Evolutionary conservation across 1,139 yeast species (phyloP).

Genomic region (Sugiyamaella xylanicola): DNA sequence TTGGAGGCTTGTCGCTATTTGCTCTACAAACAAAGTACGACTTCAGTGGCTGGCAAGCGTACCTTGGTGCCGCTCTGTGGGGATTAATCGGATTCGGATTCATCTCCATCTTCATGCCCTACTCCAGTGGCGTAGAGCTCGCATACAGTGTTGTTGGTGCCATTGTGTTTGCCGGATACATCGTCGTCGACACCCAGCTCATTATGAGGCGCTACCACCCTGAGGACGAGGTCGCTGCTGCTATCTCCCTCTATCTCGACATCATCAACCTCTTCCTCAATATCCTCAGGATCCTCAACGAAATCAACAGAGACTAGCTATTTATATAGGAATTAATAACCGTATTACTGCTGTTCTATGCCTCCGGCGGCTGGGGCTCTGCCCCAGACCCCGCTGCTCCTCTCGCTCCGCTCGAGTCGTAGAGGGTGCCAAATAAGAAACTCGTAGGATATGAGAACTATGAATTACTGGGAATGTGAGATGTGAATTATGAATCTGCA

Average conservation of each 20-base stretch:
- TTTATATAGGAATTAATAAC: neutral
- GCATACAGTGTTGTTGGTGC: conserved; percentile 77
- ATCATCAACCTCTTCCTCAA: conserved; percentile 76
- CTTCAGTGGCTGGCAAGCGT: conserved; percentile 72
- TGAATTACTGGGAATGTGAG: neutral
- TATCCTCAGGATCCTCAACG: conserved; percentile 68
- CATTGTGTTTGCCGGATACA: conserved; percentile 67
- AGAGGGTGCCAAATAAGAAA: too few species aligned
- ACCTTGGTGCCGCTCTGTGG: conserved; percentile 63
- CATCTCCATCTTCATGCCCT: conserved; percentile 68
- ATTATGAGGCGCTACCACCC: conserved; percentile 79
- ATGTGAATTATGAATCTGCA: too few species aligned
- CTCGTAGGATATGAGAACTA: too few species aligned
- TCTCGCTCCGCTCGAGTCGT: neutral
- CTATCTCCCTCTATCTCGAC: conserved; percentile 77
- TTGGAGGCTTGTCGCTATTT: conserved; percentile 72
- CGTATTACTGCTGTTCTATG: neutral
- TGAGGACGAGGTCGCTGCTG: conserved; percentile 83
- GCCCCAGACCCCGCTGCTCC: neutral
- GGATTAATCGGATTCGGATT: conserved; percentile 73
- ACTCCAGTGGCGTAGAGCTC: conserved; percentile 56
- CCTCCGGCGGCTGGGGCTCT: neutral
- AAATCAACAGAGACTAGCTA: conserved; percentile 42
- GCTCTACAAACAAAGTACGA: conserved; percentile 86
- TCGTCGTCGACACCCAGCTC: conserved; percentile 79